Evolutionary conservation across 306 rosid species (phyloP), one percentile per base, ranked within the genome.

Genomic region (Psophocarpus tetragonolobus): DNA sequence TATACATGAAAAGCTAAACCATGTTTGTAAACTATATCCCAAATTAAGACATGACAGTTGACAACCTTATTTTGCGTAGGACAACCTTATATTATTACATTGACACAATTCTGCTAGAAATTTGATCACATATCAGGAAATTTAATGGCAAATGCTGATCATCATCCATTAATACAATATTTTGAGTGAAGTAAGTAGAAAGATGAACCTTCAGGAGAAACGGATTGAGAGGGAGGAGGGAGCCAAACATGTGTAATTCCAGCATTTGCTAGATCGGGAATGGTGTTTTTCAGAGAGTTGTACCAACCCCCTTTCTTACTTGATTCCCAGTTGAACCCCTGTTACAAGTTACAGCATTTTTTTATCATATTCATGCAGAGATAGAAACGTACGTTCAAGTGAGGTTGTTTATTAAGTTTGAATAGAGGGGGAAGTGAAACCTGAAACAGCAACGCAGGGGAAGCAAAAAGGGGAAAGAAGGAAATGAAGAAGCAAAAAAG

Each of bases 281-380:
- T 83, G 5, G 76, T 5, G 81, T 83, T 85, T 78, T 89, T 84
- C 27, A 93, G 76, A 0, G 85, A 71, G 80, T 87, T 93, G 83
- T 93, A 93, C 96, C 96, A 91, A 36, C 93, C 94, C 21, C 88
- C 86, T 77, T 87, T 88, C 24, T 30, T 68, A 74, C 97, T 93
- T 63, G 96, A 93, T 38, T 83, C 94, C 97, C 97, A 93, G 30
- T 88, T 91, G 89, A 93, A 93, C 1, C 97, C 97, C 97, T 92
- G 39, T 36, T 3, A 78, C 57, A 44, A 61, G 39, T 36, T 3
- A 78, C 57, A 44, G 51, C 36, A 63, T 38, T 68, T 10, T 70
- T 6, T 68, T 10, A 75, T 6, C 68, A 69, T 32, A 60, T 60
- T 27, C 63, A 51, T 12, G 44, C 8, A 41, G 3, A 15, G 66